Percentiles rank a stretch among this genome's conserved stretches.
These are phyloP conservation scores for Chaetomiaceae sp. DNA, from an alignment of 2,329 filamentous ascomycete species.

Conservation along the genomic window DNA sequence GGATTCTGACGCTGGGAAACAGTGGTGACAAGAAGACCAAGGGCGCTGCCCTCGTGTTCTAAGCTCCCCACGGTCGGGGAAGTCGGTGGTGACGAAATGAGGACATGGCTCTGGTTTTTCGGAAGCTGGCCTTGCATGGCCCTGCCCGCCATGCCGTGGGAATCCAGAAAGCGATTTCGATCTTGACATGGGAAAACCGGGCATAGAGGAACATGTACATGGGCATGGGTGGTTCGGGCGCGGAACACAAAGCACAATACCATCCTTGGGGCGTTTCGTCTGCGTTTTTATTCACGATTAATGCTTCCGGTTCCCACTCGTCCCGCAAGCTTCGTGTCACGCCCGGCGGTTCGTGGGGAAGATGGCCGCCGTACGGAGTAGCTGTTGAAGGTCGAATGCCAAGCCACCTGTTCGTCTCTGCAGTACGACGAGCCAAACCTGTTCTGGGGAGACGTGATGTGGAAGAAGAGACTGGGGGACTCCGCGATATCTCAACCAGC, in stretches of 20 bases:
- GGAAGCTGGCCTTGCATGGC: constrained; percentile 25
- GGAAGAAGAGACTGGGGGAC: not conserved
- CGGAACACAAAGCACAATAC: constrained; percentile 29
- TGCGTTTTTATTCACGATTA: constrained; percentile 27
- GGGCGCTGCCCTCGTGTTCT: constrained; percentile 99
- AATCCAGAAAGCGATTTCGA: constrained; percentile 25
- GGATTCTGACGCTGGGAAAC: constrained; percentile 39
- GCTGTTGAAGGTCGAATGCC: constrained; percentile 9
- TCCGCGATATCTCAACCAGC: no score
- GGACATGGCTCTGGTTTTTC: constrained; percentile 24
- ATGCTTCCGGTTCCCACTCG: constrained; percentile 22
- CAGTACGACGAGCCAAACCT: not conserved
- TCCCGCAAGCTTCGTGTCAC: constrained; percentile 3
- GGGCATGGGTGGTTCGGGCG: constrained; percentile 29
- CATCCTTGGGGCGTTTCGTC: constrained; percentile 30
- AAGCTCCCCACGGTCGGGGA: constrained; percentile 47
- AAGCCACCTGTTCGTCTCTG: not conserved
- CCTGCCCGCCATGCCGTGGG: constrained; percentile 23
- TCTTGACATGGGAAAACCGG: constrained; percentile 26
- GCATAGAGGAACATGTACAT: constrained; percentile 29
- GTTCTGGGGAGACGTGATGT: not conserved
- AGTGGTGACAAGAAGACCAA: constrained; percentile 99
- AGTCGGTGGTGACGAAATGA: constrained; percentile 21
- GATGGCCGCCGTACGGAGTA: not conserved
- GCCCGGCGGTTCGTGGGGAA: not conserved